Conservation (phyloP, 2,329 filamentous ascomycete genomes). For the Bimuria novae-zelandiae region DNA sequence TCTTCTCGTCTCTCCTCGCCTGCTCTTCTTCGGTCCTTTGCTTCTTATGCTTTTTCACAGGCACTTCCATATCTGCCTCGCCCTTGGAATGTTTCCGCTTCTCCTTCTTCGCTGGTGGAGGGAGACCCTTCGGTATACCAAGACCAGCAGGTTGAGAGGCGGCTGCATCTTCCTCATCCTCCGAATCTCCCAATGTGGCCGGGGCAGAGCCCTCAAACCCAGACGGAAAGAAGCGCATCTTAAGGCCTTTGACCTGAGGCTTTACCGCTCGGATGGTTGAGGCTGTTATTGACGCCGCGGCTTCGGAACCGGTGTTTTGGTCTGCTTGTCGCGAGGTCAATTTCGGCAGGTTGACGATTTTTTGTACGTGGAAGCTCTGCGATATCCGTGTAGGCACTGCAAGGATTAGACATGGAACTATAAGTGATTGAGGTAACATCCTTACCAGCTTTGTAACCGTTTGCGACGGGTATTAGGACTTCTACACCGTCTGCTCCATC, state of each 20-base stretch:
- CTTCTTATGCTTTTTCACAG: slow-evolving; percentile 48
- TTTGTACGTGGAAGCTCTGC: slow-evolving; percentile 68
- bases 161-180: slow-evolving; percentile 51
- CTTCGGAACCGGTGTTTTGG: slow-evolving; percentile 45
- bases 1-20: slow-evolving; percentile 46
- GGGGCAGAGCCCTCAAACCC: slow-evolving; percentile 57
- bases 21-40: slow-evolving; percentile 38
- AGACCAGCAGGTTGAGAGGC: slow-evolving; percentile 25
- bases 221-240: slow-evolving; percentile 69
- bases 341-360: slow-evolving; percentile 61
- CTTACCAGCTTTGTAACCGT: slow-evolving; percentile 62
- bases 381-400: slow-evolving; percentile 50
- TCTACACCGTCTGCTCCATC: slow-evolving; percentile 60
- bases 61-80: slow-evolving; percentile 29
- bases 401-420: slow-evolving; percentile 13
- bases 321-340: slow-evolving; percentile 48
- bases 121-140: slow-evolving; percentile 28
- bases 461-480: slow-evolving; percentile 64
- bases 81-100: slow-evolving; percentile 48
- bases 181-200: slow-evolving; percentile 49
- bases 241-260: slow-evolving; percentile 69
- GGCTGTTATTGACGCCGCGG: slow-evolving; percentile 50
- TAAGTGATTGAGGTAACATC: slow-evolving; percentile 9
- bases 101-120: slow-evolving; percentile 33
- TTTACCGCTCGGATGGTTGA: slow-evolving; percentile 59